A percentile compares a stretch with the other conserved stretches of the same genome.
Evolutionary conservation across 78 protist genomes (phyloP).

Genomic region (Dictyostelium capitatum): DNA sequence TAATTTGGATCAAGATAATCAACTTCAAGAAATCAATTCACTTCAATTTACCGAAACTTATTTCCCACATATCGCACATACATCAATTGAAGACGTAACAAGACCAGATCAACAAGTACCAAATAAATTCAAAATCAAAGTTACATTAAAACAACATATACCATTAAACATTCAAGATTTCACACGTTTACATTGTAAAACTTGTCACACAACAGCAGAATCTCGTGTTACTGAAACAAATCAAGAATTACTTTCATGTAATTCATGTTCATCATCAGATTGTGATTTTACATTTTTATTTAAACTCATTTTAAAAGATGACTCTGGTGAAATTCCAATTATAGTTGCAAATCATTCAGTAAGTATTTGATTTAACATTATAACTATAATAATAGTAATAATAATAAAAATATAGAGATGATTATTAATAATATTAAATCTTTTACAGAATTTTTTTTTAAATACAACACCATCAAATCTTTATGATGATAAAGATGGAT

Average conservation of each 20-base stretch:
- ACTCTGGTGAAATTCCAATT: constrained; percentile 40
- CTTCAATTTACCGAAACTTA: constrained; percentile 16
- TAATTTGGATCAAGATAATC: no score
- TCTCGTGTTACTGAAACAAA: background rate
- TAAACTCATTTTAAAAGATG: constrained; percentile 30
- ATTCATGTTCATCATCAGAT: background rate
- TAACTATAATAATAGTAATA: background rate
- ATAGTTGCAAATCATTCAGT: constrained; percentile 40
- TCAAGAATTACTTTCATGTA: background rate
- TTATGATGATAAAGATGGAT: background rate
- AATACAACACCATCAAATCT: background rate
- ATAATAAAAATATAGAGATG: no score
- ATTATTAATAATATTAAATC: background rate
- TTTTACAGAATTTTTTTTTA: constrained; percentile 8
- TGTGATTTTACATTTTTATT: background rate
- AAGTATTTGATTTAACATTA: background rate
- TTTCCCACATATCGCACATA: constrained; percentile 11
- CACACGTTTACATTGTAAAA: constrained; percentile 25
- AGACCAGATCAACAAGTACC: background rate
- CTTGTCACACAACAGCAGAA: background rate
- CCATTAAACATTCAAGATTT: constrained; percentile 27
- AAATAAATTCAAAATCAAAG: constrained; percentile 25
- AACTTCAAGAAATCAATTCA: background rate
- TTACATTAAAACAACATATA: constrained; percentile 16
- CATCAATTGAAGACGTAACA: background rate